These are phyloP conservation scores for Pseudonectria buxi DNA, from an alignment of 2,329 filamentous ascomycete species.

Conservation along the genomic window DNA sequence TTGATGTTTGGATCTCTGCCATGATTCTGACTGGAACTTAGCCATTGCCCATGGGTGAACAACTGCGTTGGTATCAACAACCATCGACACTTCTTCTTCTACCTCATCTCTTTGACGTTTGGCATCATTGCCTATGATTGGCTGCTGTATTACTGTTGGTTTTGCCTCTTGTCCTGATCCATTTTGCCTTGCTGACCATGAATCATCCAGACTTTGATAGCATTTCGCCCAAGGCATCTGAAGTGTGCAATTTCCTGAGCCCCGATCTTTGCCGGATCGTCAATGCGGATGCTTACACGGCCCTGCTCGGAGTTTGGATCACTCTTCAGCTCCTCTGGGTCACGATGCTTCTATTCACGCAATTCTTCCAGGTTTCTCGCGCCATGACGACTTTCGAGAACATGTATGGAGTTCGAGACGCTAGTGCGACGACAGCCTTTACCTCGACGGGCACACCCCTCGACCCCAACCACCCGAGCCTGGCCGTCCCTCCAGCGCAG, in stretches of 20 bases:
- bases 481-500: constrained; percentile 41
- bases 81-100: constrained; percentile 90
- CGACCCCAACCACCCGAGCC: constrained; percentile 57
- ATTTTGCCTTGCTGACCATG: constrained; percentile 5
- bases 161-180: background rate
- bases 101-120: constrained; percentile 69
- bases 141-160: constrained; percentile 65
- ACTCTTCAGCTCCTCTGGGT: constrained; percentile 88
- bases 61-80: constrained; percentile 96
- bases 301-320: constrained; percentile 73
- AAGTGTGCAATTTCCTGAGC: constrained; percentile 69
- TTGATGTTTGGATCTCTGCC: background rate
- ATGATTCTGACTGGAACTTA: constrained; percentile 31
- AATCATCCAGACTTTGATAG: constrained; percentile 52
- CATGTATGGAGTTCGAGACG: constrained; percentile 72
- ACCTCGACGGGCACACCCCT: constrained; percentile 72
- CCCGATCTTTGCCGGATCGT: constrained; percentile 66
- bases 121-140: constrained; percentile 68
- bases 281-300: constrained; percentile 76
- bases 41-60: constrained; percentile 96
- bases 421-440: constrained; percentile 60
- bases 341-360: constrained; percentile 91
- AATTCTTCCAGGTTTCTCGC: constrained; percentile 84
- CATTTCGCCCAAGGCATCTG: constrained; percentile 45
- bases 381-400: constrained; percentile 96